These are phyloP conservation scores for Sophora flavescens DNA, from an alignment of 306 rosid species.

Conservation along the genomic window DNA sequence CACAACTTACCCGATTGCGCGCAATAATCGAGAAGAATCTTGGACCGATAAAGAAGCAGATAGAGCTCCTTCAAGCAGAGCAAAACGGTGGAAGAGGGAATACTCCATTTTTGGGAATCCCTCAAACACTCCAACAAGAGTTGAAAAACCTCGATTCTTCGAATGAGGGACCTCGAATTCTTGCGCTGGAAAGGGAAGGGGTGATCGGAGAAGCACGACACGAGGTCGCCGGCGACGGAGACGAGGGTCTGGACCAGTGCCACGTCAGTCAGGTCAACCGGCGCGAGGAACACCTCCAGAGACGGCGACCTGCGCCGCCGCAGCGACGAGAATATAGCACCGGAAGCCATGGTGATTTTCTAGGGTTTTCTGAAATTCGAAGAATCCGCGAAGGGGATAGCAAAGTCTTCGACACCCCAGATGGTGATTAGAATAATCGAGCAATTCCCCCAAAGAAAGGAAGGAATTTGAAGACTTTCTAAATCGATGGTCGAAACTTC, in stretches of 20 bases:
- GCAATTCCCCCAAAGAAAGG: background rate
- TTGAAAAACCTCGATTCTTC: constrained; percentile 69
- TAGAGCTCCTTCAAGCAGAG: constrained; percentile 81
- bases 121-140: constrained; percentile 65
- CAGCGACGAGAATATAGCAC: constrained; percentile 73
- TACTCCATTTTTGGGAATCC: constrained; percentile 37
- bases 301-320: constrained; percentile 86
- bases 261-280: constrained; percentile 70
- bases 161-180: constrained; percentile 71
- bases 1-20: constrained; percentile 78
- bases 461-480: background rate
- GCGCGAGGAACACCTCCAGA: constrained; percentile 71
- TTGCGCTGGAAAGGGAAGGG: constrained; percentile 66
- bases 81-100: constrained; percentile 60
- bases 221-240: constrained; percentile 60
- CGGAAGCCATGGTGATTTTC: constrained; percentile 64
- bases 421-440: constrained; percentile 5
- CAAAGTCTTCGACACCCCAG: background rate
- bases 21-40: constrained; percentile 82
- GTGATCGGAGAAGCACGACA: constrained; percentile 55
- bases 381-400: constrained; percentile 12
- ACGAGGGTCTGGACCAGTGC: constrained; percentile 63
- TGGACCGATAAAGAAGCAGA: constrained; percentile 71
- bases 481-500: constrained; percentile 20
- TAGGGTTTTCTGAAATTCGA: constrained; percentile 9